Conservation (phyloP, 345 rosid species). For the Citrus inodora region DNA sequence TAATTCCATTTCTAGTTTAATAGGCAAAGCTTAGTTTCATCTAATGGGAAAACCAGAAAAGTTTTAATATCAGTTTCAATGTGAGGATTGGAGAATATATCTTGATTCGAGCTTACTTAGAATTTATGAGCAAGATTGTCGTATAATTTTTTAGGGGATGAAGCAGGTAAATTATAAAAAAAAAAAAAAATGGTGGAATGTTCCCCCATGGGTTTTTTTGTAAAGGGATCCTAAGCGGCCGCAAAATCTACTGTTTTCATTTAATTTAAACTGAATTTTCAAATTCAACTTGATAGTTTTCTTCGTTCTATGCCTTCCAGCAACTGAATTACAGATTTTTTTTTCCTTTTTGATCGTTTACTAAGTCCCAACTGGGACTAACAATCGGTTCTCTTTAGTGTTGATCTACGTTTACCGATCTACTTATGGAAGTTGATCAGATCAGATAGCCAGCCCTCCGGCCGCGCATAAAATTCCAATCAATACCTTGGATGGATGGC, state of each 20-base stretch:
- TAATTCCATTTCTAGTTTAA: background rate
- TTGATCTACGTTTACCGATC: background rate
- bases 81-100: background rate
- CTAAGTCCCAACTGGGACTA: background rate
- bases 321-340: background rate
- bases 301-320: background rate
- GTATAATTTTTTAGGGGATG: background rate
- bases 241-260: no score
- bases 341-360: background rate
- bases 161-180: background rate
- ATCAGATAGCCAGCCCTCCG: no score
- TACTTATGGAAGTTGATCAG: no score
- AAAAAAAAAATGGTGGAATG: background rate
- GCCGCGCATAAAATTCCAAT: no score
- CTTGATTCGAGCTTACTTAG: background rate
- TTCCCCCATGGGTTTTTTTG: no score
- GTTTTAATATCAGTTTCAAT: background rate
- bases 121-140: background rate
- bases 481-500: no score
- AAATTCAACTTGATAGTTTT: background rate
- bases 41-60: background rate
- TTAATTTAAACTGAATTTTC: no score
- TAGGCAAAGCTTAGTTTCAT: background rate
- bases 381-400: background rate
- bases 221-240: no score